Evolutionary conservation across 2,329 filamentous ascomycete genomes (phyloP), one percentile per base, ranked within the genome.

Genomic region (Delphinella strobiligena): DNA sequence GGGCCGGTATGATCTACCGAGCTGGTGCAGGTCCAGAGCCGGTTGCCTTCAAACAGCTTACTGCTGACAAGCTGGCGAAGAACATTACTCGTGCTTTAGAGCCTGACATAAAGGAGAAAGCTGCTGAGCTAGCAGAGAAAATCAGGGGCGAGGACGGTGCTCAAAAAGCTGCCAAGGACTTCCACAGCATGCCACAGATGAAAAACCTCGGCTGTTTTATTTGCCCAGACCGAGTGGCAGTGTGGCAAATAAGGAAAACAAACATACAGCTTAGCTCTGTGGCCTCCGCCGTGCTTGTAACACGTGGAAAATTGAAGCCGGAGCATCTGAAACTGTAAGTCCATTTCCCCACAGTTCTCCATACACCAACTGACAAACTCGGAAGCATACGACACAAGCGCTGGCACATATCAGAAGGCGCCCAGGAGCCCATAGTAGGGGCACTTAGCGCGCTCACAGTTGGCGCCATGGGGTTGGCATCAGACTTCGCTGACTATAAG

Each of bases 171-270:
- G 62, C 63, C 1, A 49, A 58, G 22, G 61, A 56, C 4, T 67
- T 68, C 36, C 46, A 68, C 11, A 22, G 31, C 12, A 38, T 31
- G 4, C 17, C 18, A 4, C 36, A 42, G 18, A 38, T 39, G 40
- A 18, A 35, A n/a, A 15, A 39, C 11, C 2, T 30, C 1, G 24
- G 31, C 9, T 89, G 84, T 54, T 69, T 73, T 3, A 51, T 89
- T 22, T 70, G 74, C 19, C 81, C 82, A 0, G 71, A 70, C 38
- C 69, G 75, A 31, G 70, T 73, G 1, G 84, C 85, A 0, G 75
- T 78, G 1, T 91, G 83, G 82, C 71, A 76, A 31, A 64, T 88
- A 2, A 74, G 73, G 46, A 68, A 75, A 31, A 81, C 75, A 0
- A 64, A 78, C 41, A 67, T 79, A 17, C 68, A 67, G 1, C 61